Base-by-base conservation (phyloP, 2,329 filamentous ascomycete species). In the Hawksworthiomyces lignivorus region DNA sequence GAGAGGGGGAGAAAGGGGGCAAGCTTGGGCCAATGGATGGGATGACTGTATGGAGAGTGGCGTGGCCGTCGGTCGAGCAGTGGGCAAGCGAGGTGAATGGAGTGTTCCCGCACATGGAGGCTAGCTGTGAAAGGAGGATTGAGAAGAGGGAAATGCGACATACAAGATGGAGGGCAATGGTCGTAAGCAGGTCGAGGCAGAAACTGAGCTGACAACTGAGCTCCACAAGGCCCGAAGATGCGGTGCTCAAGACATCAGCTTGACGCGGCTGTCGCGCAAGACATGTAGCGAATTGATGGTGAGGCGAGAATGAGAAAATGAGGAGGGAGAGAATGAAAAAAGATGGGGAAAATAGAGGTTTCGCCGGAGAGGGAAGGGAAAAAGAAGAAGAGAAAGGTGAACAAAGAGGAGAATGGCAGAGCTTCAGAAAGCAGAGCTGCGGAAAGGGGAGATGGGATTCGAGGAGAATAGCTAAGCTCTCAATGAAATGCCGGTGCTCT, bases 231-330 rank as follows among this genome's bases (percentile, higher is more conserved):
- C n/a, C n/a, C n/a, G n/a, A n/a, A n/a, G n/a, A n/a, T n/a, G n/a
- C n/a, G n/a, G n/a, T n/a, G n/a, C n/a, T 12, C 15, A 29, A 37
- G 38, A 34, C 38, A 45, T 38, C 18, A 26, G 37, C 33, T 30
- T n/a, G 29, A 34, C 15, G 34, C 38, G 29, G 34, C 43, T 26
- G 43, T 45, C 43, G 33, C 37, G 41, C 43, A 33, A 27, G 37
- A 29, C 38, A 41, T 18, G 20, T 11, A 24, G 12, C 21, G 17
- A 27, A 31, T 29, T 28, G 31, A 21, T 21, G 30, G 27, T 14
- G 27, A 29, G 27, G 5, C 27, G 6, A 14, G 27, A 29, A n/a
- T 5, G 27, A n/a, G 12, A 29, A 29, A 7, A 7, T 11, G 12
- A n/a, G 27, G 27, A 29, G 27, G 27, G 12, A 29, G 12, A 14